These are phyloP conservation scores for Starmera dryadoides DNA, from an alignment of 805 yeast genomes.

Conservation along the genomic window DNA sequence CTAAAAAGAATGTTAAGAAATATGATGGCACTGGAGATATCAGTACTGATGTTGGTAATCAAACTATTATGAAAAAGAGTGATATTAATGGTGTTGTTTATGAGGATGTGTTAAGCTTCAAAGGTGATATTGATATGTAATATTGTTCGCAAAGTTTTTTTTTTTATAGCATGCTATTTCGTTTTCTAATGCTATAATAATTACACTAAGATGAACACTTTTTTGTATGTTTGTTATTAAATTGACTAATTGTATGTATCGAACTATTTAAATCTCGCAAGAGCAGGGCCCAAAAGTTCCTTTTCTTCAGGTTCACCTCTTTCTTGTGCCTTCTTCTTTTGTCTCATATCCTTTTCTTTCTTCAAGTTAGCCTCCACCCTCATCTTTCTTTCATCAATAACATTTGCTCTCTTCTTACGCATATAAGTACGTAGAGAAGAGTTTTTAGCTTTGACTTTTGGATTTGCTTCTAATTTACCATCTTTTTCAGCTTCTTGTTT, in stretches of 20 bases:
- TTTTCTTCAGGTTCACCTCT: conserved; percentile 45
- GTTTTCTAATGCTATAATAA: not conserved
- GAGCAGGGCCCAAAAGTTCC: conserved; percentile 32
- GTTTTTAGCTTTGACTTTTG: conserved; percentile 72
- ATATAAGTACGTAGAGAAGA: conserved; percentile 74
- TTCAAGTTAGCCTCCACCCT: conserved; percentile 69
- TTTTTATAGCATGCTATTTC: not conserved
- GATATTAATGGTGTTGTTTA: conserved; percentile 60
- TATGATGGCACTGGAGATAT: conserved; percentile 8
- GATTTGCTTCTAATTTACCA: conserved; percentile 37
- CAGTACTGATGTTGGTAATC: not conserved
- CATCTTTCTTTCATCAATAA: conserved; percentile 76
- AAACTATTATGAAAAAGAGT: conserved; percentile 3
- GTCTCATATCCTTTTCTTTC: conserved; percentile 66
- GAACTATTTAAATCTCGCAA: conserved; percentile 28
- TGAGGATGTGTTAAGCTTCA: conserved; percentile 58
- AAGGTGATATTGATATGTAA: conserved; percentile 47
- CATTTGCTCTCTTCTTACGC: conserved; percentile 79
- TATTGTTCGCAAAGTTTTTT: too few species aligned
- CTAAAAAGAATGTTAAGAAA: conserved; percentile 29
- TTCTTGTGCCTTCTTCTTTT: conserved; percentile 36
- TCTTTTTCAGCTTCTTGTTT: conserved; percentile 32
- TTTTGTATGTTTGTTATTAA: too few species aligned
- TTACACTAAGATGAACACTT: not conserved
- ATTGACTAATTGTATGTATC: not conserved